Base-by-base conservation (phyloP, 306 rosid genomes). In the Prunus mume region DNA sequence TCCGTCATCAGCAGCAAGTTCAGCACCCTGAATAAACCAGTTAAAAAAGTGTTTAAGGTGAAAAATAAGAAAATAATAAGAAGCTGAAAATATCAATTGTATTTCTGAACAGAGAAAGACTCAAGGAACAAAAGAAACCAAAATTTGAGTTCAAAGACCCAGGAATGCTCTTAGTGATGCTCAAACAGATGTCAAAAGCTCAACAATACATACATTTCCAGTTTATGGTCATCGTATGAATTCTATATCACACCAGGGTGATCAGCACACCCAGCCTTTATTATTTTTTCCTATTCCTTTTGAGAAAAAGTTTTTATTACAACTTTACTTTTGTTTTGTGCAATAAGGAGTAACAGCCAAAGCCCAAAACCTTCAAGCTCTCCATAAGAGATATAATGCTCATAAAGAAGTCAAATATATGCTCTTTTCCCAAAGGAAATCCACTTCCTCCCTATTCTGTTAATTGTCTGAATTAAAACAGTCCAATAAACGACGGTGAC, bases 1-100 rank as follows among this genome's bases (percentile, higher is more conserved):
- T 71, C 93, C 99, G 73, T 90, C 99, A 47, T 92, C 97, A 49
- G 87, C 92, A 49, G 92, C 91, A 34, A 95, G 97, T 76, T 92
- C 98, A 77, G 93, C 96, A 80, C 99, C 99, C 99, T 95, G 79
- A 69, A 81, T 77, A 73, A 87, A 78, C 74, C 85, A 82, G 27
- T 52, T 69, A 76, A 76, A 52, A 52, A 76, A 32, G 34, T n/a
- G 60, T 17, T 24, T 28, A 61, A 71, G 41, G 41, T 43, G 18
- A 43, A 32, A 19, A 68, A 4, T 28, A 27, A 14, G 72, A 27
- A 70, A 41, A 62, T 51, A 13, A 70, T 32, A 18, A 43, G 11
- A 72, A 6, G 10, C 49, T 30, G 19, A 19, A 63, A 6, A 79
- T 50, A 60, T 61, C 50, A 30, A 27, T 58, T 38, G 56, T 63